Conservation (phyloP, 768 basidiomycete species). For the Filobasidium floriforme region DNA sequence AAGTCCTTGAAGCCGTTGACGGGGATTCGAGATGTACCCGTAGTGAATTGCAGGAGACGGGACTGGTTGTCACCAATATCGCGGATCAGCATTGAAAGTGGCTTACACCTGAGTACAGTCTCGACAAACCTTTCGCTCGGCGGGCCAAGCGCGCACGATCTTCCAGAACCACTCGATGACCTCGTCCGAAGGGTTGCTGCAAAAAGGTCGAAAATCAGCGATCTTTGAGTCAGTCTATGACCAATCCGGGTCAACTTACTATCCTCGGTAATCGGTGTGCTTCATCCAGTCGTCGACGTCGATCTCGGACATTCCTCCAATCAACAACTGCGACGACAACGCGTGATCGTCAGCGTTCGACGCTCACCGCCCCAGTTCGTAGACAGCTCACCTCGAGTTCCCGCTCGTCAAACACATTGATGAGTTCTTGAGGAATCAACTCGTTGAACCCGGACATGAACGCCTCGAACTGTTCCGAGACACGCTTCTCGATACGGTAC, state of each 20-base stretch:
- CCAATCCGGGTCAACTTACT: conserved; percentile 25
- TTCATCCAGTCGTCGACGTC: conserved; percentile 99
- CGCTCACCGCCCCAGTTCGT: conserved; percentile 47
- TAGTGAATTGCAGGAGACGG: conserved; percentile 89
- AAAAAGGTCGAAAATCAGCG: background rate
- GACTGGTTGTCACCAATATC: conserved; percentile 47
- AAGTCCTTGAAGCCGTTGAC: conserved; percentile 98
- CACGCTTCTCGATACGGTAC: conserved; percentile 92
- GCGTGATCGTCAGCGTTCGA: conserved; percentile 2
- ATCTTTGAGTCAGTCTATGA: background rate
- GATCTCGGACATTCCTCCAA: conserved; percentile 99
- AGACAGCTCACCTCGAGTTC: conserved; percentile 52
- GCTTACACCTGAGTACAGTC: background rate
- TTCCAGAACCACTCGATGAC: conserved; percentile 99
- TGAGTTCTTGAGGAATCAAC: conserved; percentile 91
- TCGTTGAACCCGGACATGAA: conserved; percentile 99
- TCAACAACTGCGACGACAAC: conserved; percentile 54
- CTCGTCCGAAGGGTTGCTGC: conserved; percentile 45
- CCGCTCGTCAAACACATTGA: conserved; percentile 97
- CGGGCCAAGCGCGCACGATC: conserved; percentile 92
- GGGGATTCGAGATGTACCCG: conserved; percentile 81
- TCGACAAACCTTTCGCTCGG: conserved; percentile 68
- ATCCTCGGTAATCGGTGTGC: conserved; percentile 90
- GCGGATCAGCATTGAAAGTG: background rate
- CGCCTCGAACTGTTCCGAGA: conserved; percentile 97